A percentile compares a stretch with the other conserved stretches of the same genome.
Conservation (phyloP, 192 early-diverging fungal species). For the Hyaloraphidium curvatum region DNA sequence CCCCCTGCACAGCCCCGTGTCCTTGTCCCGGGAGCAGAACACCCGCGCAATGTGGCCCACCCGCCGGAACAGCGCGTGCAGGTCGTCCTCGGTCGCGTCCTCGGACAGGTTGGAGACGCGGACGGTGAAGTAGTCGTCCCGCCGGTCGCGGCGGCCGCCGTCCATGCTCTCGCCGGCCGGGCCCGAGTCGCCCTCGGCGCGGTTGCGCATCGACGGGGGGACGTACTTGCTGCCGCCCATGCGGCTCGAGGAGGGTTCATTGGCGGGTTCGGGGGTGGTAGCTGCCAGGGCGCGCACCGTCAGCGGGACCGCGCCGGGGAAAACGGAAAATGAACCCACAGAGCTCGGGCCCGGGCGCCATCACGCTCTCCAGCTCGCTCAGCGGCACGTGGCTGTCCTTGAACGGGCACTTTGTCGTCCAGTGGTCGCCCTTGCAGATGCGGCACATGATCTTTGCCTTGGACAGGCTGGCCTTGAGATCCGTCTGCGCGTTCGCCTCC, state of each 20-base stretch:
- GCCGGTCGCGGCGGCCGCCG: conserved; percentile 7
- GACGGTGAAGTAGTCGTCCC: conserved; percentile 35
- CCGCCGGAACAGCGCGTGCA: conserved; percentile 66
- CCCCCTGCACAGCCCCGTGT: conserved; percentile 74
- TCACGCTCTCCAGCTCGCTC: conserved; percentile 35
- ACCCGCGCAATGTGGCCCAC: conserved; percentile 71
- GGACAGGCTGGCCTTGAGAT: conserved; percentile 34
- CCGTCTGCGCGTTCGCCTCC: conserved; percentile 36
- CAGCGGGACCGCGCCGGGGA: too few relatives aligned
- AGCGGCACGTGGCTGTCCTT: conserved; percentile 78
- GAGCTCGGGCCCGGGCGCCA: too few relatives aligned
- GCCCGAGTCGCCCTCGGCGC: conserved; percentile 13
- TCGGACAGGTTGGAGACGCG: conserved; percentile 95
- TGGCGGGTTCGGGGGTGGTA: too few relatives aligned
- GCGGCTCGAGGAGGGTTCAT: conserved; percentile 7
- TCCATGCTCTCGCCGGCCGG: conserved; percentile 8
- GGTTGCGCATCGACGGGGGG: conserved; percentile 68
- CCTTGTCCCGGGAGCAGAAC: conserved; percentile 69
- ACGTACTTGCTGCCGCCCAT: conserved; percentile 51
- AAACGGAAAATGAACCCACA: too few relatives aligned
- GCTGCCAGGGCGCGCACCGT: too few relatives aligned
- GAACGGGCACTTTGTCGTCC: conserved; percentile 92
- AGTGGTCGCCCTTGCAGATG: conserved; percentile 92
- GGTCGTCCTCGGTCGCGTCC: conserved; percentile 71
- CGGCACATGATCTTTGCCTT: conserved; percentile 85